A percentile compares a stretch with the other conserved stretches of the same genome.
Evolutionary conservation across 257 asterid genomes (phyloP).

Genomic region (Solanum microdontum): DNA sequence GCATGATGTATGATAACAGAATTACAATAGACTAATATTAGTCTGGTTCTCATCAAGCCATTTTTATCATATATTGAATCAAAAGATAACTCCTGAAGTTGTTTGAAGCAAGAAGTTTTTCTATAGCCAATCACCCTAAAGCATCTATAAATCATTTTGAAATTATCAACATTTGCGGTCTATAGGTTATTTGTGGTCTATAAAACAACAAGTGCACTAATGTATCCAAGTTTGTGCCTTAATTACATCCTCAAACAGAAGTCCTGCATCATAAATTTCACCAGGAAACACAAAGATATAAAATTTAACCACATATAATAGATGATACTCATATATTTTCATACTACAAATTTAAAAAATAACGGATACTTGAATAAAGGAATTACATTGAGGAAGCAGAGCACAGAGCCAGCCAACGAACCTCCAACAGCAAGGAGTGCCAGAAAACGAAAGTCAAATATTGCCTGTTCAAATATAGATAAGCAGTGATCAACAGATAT

Average conservation of each 20-base stretch:
- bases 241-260: not conserved
- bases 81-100: not conserved
- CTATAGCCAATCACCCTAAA: not conserved
- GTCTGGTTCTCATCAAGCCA: not conserved
- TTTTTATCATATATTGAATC: not conserved
- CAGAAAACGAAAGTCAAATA: conserved; percentile 79
- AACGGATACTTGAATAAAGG: conserved; percentile 6
- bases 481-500: not conserved
- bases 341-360: not conserved
- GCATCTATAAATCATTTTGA: not conserved
- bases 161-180: not conserved
- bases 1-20: not conserved
- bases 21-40: not conserved
- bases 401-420: conserved; percentile 79
- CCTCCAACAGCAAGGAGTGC: conserved; percentile 85
- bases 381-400: conserved; percentile 83
- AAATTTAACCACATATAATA: not conserved
- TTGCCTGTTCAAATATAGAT: conserved; percentile 28
- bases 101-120: not conserved
- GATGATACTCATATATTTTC: not conserved
- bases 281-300: not conserved
- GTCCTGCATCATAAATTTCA: not conserved
- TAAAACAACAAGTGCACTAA: not conserved
- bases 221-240: not conserved
- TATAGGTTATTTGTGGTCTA: not conserved